phyloP scores from a whole-genome alignment of 495 filamentous ascomycete species.

The Trypethelium eluteriae region DNA sequence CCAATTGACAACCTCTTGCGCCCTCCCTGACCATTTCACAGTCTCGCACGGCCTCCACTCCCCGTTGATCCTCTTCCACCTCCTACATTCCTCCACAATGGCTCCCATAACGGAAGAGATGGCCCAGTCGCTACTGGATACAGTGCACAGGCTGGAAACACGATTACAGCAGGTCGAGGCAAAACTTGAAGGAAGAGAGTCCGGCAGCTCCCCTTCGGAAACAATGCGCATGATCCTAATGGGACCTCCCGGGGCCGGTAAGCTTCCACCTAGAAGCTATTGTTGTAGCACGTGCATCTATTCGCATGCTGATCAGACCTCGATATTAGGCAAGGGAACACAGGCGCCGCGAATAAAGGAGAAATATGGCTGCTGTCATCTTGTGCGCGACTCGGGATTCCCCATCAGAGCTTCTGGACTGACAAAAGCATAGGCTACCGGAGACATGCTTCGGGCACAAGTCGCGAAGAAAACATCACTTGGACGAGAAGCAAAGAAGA shows the following conservation, averaged over 20 bases:
- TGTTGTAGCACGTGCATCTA: not conserved
- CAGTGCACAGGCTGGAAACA: constrained; percentile 74
- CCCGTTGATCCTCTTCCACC: not conserved
- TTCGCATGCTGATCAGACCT: constrained; percentile 14
- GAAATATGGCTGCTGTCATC: constrained; percentile 90
- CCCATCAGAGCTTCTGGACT: constrained; percentile 9
- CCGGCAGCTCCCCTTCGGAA: constrained; percentile 43
- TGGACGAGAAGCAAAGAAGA: constrained; percentile 98
- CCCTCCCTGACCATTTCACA: not conserved
- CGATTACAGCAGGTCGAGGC: constrained; percentile 72
- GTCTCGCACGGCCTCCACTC: not conserved
- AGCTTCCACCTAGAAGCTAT: constrained; percentile 28
- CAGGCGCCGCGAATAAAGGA: constrained; percentile 97
- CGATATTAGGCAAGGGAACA: constrained; percentile 82
- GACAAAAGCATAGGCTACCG: constrained; percentile 64
- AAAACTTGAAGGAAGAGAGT: constrained; percentile 44
- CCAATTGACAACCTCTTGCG: not conserved
- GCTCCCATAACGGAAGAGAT: constrained; percentile 30
- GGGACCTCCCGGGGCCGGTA: constrained; percentile 95
- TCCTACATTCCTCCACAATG: constrained; percentile 22
- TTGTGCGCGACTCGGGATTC: constrained; percentile 54
- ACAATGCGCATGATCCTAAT: constrained; percentile 92
- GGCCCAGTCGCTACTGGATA: constrained; percentile 37
- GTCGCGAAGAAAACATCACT: constrained; percentile 96
- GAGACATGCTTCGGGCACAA: constrained; percentile 98